Evolutionary conservation across 1,284 basidiomycete species (phyloP), one percentile per base, ranked within the genome.

Genomic region (Ganoderma meredithae): DNA sequence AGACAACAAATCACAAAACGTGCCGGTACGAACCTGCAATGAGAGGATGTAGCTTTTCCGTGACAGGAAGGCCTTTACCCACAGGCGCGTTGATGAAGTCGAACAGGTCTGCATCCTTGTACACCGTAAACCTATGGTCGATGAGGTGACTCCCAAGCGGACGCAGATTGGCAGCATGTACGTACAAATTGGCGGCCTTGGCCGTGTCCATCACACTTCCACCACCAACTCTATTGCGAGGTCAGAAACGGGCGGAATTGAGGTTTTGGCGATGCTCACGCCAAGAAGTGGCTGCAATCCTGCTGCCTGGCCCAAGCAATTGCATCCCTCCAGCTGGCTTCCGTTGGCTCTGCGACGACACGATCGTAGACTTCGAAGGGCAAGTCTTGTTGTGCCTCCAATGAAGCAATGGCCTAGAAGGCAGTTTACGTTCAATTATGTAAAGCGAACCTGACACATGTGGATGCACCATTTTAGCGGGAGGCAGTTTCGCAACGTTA

Each of bases 61-160:
- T 84, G 71, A 99, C 93, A 1, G 97, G 94, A 41, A 91, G 86
- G 2, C 97, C 97, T 80, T 96, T 96, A 64, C 97, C 97, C 70
- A 99, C 87, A 0, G 97, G 97, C 9, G 97, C 96, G 78, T 99
- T 99, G 81, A 98, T 95, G 78, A 98, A 99, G 78, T 99, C 97
- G 81, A 95, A 92, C 39, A 99, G 83, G 77, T 98, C 94, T 0
- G 94, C 88, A 68, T 98, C 94, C 71, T 93, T 93, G 84, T 98
- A 98, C 43, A 94, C 92, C 0, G 92, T 85, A 78, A 95, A 94
- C 67, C 92, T 94, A 71, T 1, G 60, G n/a, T 25, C 5, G 43
- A 40, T 25, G 55, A 62, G 66, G 31, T 71, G n/a, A 12, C 13
- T 41, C 7, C 1, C 27, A 40, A 62, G 22, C 58, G 6, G n/a